A percentile compares a stretch with the other conserved stretches of the same genome.
Evolutionary conservation across 768 basidiomycete genomes (phyloP).

Genomic region (Lanmaoa rubissima): DNA sequence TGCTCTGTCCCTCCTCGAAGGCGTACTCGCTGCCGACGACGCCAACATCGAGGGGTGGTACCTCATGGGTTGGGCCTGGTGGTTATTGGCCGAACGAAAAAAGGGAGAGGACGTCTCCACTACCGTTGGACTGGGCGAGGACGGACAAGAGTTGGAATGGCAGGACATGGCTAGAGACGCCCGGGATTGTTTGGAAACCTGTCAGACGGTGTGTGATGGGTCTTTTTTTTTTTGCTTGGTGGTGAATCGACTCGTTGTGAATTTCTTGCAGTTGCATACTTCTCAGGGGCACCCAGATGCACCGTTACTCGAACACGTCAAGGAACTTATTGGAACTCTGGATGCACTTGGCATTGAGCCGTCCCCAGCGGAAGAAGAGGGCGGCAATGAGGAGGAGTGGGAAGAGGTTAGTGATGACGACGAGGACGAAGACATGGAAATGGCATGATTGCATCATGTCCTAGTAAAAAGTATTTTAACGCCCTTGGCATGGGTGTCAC

Average conservation of each 20-base stretch:
- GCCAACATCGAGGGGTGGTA: conserved; percentile 92
- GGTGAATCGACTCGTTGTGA: neutral
- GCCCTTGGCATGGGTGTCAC: neutral
- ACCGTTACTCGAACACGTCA: conserved; percentile 71
- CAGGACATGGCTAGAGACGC: conserved; percentile 78
- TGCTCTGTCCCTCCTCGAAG: conserved; percentile 74
- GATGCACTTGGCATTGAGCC: conserved; percentile 64
- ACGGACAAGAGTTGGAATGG: conserved; percentile 53
- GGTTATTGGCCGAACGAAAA: conserved; percentile 73
- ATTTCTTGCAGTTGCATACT: conserved; percentile 53
- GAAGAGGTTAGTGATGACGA: conserved; percentile 63
- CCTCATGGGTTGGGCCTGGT: conserved; percentile 93
- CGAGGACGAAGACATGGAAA: conserved; percentile 54
- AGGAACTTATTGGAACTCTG: conserved; percentile 68
- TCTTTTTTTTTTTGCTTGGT: neutral
- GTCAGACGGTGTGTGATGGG: conserved; percentile 59
- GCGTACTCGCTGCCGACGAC: conserved; percentile 78
- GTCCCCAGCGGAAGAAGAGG: conserved; percentile 48
- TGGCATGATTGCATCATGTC: conserved; percentile 36
- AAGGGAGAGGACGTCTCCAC: conserved; percentile 50
- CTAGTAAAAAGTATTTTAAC: conserved; percentile 11
- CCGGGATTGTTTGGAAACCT: conserved; percentile 80
- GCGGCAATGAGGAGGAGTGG: conserved; percentile 48
- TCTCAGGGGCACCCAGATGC: conserved; percentile 73
- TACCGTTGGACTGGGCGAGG: conserved; percentile 32